A percentile compares a stretch with the other conserved stretches of the same genome.
Conservation (phyloP, 73 alveolate genomes). For the Paraurostyla sp. region DNA sequence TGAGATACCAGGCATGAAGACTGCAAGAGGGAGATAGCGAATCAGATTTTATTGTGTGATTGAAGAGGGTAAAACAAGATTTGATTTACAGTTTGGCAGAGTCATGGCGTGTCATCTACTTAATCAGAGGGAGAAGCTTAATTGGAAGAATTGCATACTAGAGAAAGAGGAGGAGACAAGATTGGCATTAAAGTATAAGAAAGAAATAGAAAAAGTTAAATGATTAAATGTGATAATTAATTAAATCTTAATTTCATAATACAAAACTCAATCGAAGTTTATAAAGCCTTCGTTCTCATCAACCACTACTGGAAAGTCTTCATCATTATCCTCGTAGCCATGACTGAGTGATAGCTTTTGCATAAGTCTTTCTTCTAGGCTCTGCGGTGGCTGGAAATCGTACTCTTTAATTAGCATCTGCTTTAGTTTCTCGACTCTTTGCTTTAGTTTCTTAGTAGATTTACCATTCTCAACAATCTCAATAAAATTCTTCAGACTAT, state of each 20-base stretch:
- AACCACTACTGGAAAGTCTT: constrained; percentile 68
- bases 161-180: constrained; percentile 40
- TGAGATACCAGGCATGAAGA: constrained; percentile 68
- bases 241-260: neutral
- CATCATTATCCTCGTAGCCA: constrained; percentile 55
- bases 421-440: constrained; percentile 59
- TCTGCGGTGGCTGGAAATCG: neutral
- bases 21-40: constrained; percentile 69
- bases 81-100: constrained; percentile 59
- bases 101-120: constrained; percentile 68
- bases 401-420: constrained; percentile 27
- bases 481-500: constrained; percentile 15
- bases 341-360: neutral
- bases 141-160: constrained; percentile 67
- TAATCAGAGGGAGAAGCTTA: constrained; percentile 57
- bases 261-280: neutral
- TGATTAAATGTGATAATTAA: neutral
- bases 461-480: neutral
- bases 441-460: constrained; percentile 11
- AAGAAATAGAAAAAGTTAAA: neutral
- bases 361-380: neutral
- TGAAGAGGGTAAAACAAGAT: constrained; percentile 31
- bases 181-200: neutral
- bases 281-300: constrained; percentile 54
- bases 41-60: constrained; percentile 35